A percentile compares a stretch with the other conserved stretches of the same genome.
These are phyloP conservation scores for Mycena pura DNA, from an alignment of 768 basidiomycete genomes.

Conservation along the genomic window DNA sequence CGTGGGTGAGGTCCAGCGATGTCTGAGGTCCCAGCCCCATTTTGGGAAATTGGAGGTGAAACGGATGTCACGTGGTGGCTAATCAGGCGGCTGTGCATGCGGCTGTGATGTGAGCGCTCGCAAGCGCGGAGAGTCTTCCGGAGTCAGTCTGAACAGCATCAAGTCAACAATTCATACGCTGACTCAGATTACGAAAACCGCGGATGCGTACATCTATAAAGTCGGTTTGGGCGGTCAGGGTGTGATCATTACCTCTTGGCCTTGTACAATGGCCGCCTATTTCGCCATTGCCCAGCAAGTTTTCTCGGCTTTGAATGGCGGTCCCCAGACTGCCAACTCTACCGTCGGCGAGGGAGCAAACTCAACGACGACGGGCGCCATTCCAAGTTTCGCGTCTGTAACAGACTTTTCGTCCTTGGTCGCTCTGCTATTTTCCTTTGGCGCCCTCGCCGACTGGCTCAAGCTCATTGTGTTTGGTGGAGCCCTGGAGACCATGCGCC, in stretches of 20 bases:
- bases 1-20: slow-evolving; percentile 71
- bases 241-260: not conserved
- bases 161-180: not conserved
- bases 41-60: not conserved
- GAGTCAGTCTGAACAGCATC: not conserved
- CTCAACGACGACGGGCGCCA: slow-evolving; percentile 21
- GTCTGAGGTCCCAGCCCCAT: slow-evolving; percentile 41
- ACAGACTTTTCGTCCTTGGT: slow-evolving; percentile 44
- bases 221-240: not conserved
- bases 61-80: too few species aligned
- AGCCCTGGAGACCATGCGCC: slow-evolving; percentile 62
- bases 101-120: too few species aligned
- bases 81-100: too few species aligned
- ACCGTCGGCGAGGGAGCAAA: slow-evolving; percentile 16
- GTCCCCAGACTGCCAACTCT: slow-evolving; percentile 8
- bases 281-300: slow-evolving; percentile 32
- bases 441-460: slow-evolving; percentile 67
- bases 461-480: slow-evolving; percentile 70
- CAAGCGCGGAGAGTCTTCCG: not conserved
- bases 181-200: not conserved
- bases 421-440: slow-evolving; percentile 55
- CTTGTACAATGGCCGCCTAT: slow-evolving; percentile 32
- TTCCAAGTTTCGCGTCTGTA: slow-evolving; percentile 14
- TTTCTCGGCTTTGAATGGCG: slow-evolving; percentile 26
- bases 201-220: slow-evolving; percentile 6